phyloP scores from a whole-genome alignment of 164 flowering plant species.

The Nymphaea colorata region DNA sequence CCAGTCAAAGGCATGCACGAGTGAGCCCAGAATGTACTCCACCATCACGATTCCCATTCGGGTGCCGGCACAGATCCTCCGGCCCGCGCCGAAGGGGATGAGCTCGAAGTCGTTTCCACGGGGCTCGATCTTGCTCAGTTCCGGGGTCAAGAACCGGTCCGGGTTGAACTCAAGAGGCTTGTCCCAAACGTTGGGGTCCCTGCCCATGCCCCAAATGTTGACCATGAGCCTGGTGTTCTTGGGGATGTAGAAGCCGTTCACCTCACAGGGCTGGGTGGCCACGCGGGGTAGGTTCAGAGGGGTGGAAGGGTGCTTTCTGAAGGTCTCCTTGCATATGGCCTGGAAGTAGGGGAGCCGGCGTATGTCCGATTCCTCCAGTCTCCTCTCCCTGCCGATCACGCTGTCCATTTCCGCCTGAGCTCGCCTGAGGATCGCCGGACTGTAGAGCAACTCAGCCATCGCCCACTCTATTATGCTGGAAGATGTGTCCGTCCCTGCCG shows the following conservation, averaged over 20 bases:
- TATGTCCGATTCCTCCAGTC: constrained; percentile 16
- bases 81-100: constrained; percentile 46
- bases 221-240: constrained; percentile 18
- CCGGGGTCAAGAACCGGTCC: constrained; percentile 16
- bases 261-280: constrained; percentile 6
- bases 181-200: constrained; percentile 34
- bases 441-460: constrained; percentile 17
- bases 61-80: constrained; percentile 41
- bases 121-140: constrained; percentile 2
- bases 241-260: constrained; percentile 27
- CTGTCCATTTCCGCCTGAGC: constrained; percentile 18
- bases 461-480: constrained; percentile 20
- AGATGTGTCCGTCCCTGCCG: constrained; percentile 15
- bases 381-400: constrained; percentile 12
- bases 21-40: constrained; percentile 18
- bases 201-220: constrained; percentile 36
- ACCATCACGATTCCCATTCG: constrained; percentile 27
- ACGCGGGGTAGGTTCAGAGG: constrained; percentile 16
- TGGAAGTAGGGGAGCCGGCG: constrained; percentile 20
- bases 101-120: constrained; percentile 19
- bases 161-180: constrained; percentile 20
- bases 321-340: constrained; percentile 28
- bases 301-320: constrained; percentile 21
- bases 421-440: constrained; percentile 11
- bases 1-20: constrained; percentile 40